A percentile compares a stretch with the other conserved stretches of the same genome.
Evolutionary conservation across 2,329 filamentous ascomycete genomes (phyloP).

Genomic region (Bipolaris cookei): DNA sequence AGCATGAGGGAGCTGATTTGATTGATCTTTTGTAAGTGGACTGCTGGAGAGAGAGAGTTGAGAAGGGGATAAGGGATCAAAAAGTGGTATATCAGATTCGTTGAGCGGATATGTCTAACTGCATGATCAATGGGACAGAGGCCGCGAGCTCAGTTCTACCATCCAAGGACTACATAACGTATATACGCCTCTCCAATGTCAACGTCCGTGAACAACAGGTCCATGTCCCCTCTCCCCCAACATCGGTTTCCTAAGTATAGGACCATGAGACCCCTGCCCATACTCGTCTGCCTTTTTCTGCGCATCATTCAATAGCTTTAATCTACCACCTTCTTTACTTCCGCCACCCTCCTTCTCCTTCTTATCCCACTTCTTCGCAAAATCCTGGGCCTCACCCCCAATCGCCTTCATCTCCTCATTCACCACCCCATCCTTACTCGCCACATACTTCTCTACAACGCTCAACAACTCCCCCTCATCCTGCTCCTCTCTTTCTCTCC

Average conservation of each 20-base stretch:
- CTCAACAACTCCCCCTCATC: slow-evolving; percentile 29
- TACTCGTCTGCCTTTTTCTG: slow-evolving; percentile 9
- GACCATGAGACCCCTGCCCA: slow-evolving; percentile 17
- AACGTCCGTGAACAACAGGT: slow-evolving; percentile 23
- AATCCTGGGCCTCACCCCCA: slow-evolving; percentile 42
- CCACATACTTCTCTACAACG: slow-evolving; percentile 33
- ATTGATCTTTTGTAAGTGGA: background rate
- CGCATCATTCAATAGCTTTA: background rate
- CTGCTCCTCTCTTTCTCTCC: slow-evolving; percentile 29
- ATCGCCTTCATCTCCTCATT: slow-evolving; percentile 41
- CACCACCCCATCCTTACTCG: slow-evolving; percentile 26
- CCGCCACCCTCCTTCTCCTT: background rate
- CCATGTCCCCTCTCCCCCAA: slow-evolving; percentile 41
- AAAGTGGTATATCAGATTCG: background rate
- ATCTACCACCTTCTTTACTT: background rate
- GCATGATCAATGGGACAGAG: no score
- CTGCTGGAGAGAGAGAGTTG: background rate
- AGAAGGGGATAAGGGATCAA: background rate
- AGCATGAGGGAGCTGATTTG: background rate
- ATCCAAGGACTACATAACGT: background rate
- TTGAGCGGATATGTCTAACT: no score
- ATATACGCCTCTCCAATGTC: background rate
- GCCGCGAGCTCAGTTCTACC: no score
- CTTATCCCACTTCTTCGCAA: slow-evolving; percentile 35
- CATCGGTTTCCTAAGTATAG: slow-evolving; percentile 26